Conservation (phyloP, 495 filamentous ascomycete genomes). For the Penicillium fimorum region DNA sequence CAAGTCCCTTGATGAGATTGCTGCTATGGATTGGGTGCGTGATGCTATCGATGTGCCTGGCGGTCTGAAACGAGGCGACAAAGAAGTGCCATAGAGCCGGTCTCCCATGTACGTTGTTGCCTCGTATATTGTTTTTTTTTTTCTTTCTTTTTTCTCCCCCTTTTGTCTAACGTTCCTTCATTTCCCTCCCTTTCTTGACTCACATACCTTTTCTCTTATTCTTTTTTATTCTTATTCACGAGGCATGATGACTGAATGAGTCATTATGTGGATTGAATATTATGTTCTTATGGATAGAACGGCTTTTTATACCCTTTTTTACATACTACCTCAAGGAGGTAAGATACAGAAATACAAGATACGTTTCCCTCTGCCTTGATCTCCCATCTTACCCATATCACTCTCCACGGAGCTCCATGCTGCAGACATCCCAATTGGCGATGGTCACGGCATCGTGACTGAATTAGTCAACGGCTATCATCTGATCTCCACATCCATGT, state of each 20-base stretch:
- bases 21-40: conserved; percentile 70
- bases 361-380: background rate
- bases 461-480: background rate
- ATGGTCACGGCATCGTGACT: background rate
- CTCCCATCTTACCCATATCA: background rate
- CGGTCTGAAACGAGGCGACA: conserved; percentile 67
- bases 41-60: conserved; percentile 69
- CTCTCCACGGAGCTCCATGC: background rate
- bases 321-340: conserved; percentile 3
- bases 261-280: conserved; percentile 6
- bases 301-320: conserved; percentile 26
- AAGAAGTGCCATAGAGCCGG: conserved; percentile 55
- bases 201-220: conserved; percentile 7
- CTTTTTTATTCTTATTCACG: conserved; percentile 5
- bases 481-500: background rate
- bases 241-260: conserved; percentile 12
- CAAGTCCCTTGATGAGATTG: conserved; percentile 69
- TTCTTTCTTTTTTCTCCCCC: conserved; percentile 12
- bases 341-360: conserved; percentile 1
- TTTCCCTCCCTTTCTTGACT: conserved; percentile 4
- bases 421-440: background rate
- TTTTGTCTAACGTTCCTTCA: background rate
- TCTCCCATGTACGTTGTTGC: conserved; percentile 17
- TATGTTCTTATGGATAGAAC: conserved; percentile 23
- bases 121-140: background rate